phyloP scores from a whole-genome alignment of 1,284 basidiomycete genomes.

The Bondarzewia mesenterica region DNA sequence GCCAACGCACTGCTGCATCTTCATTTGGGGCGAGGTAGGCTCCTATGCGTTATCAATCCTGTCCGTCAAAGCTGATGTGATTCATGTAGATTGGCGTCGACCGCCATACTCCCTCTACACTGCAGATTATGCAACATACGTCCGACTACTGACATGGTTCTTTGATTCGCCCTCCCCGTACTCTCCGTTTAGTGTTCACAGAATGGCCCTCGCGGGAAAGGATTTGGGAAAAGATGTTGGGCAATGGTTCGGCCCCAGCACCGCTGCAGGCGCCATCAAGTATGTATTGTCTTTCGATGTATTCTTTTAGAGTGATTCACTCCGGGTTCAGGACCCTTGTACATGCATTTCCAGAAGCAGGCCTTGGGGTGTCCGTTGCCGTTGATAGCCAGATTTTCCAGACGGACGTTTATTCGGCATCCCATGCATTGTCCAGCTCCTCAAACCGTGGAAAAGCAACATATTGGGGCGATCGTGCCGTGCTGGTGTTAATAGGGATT shows the following conservation, averaged over 20 bases:
- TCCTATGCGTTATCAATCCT: background rate
- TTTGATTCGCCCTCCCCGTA: constrained; percentile 83
- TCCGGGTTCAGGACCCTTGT: constrained; percentile 61
- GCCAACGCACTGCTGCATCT: constrained; percentile 83
- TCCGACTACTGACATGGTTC: constrained; percentile 91
- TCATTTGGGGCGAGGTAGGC: constrained; percentile 81
- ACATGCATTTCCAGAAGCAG: constrained; percentile 73
- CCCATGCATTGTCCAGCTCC: constrained; percentile 37
- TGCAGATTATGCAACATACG: constrained; percentile 65
- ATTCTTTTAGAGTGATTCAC: background rate
- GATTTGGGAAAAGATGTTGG: constrained; percentile 93
- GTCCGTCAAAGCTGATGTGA: background rate
- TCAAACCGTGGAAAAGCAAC: constrained; percentile 23
- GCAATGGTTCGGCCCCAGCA: constrained; percentile 97
- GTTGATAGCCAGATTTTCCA: constrained; percentile 82
- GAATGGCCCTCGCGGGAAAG: constrained; percentile 93
- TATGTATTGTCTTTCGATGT: constrained; percentile 25
- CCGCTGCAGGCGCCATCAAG: constrained; percentile 93
- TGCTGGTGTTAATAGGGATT: constrained; percentile 82
- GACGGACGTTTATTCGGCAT: constrained; percentile 80
- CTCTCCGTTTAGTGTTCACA: constrained; percentile 94
- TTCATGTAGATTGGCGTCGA: constrained; percentile 78
- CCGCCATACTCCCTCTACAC: constrained; percentile 55
- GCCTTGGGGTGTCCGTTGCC: constrained; percentile 78
- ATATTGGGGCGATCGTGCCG: constrained; percentile 78